Conservation (phyloP, 192 early-diverging fungal genomes). For the Lobosporangium transversale region DNA sequence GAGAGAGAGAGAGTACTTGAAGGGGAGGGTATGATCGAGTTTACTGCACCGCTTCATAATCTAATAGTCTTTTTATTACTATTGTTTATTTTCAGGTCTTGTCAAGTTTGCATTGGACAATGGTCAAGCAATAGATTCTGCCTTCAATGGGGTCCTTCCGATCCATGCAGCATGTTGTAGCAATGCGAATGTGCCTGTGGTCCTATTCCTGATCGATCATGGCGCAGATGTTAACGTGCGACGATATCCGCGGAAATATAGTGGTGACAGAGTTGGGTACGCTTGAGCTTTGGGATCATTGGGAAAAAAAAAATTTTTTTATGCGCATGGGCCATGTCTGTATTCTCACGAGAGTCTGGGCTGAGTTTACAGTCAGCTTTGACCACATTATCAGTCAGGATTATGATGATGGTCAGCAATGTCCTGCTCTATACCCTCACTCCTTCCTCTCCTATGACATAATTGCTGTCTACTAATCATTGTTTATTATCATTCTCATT, state of each 20-base stretch:
- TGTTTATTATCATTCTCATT: background rate
- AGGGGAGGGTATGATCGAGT: no score
- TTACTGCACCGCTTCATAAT: no score
- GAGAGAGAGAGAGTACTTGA: background rate
- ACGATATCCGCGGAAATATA: conserved; percentile 51
- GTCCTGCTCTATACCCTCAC: no score
- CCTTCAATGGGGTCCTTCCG: conserved; percentile 73
- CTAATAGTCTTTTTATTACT: background rate
- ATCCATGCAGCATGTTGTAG: conserved; percentile 70
- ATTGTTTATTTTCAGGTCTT: conserved; percentile 47
- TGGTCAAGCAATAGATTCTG: conserved; percentile 76
- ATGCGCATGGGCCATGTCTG: no score
- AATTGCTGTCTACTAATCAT: no score
- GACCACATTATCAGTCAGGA: no score
- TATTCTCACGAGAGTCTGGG: no score
- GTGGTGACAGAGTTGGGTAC: conserved; percentile 29
- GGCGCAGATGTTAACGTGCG: conserved; percentile 77
- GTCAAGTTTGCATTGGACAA: conserved; percentile 75
- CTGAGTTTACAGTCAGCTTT: no score
- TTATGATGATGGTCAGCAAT: no score
- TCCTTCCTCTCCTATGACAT: no score
- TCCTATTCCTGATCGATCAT: conserved; percentile 75
- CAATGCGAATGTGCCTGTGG: conserved; percentile 66
- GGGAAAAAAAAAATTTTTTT: no score
- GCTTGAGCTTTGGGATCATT: no score